A percentile compares a stretch with the other conserved stretches of the same genome.
phyloP scores from a whole-genome alignment of 495 filamentous ascomycete genomes.

The Aspergillus olivimuriae region DNA sequence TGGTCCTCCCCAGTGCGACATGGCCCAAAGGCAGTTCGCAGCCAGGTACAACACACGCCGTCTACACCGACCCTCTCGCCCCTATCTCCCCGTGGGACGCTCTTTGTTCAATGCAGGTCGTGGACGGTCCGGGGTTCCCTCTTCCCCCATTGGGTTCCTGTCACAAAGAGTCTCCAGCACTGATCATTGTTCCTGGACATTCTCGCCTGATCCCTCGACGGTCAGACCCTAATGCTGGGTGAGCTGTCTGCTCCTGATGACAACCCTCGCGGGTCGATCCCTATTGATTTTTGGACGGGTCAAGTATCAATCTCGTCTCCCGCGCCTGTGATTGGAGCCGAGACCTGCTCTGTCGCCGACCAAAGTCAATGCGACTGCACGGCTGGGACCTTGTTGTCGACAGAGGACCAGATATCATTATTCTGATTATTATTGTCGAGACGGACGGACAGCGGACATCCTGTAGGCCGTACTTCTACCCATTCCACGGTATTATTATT shows the following conservation, averaged over 20 bases:
- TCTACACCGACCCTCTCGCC: not conserved
- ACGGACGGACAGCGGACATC: no score
- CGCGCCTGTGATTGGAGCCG: slow-evolving; percentile 12
- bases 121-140: not conserved
- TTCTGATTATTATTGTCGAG: no score
- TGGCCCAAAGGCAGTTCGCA: no score
- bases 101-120: not conserved
- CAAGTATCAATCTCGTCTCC: slow-evolving; percentile 14
- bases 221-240: slow-evolving; percentile 1
- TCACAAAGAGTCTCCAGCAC: not conserved
- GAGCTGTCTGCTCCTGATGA: slow-evolving; percentile 15
- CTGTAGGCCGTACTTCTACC: no score
- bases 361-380: slow-evolving; percentile 13
- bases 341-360: slow-evolving; percentile 3
- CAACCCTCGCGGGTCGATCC: slow-evolving; percentile 11
- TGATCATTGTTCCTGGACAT: no score
- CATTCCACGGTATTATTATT: no score
- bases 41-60: not conserved
- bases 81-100: not conserved
- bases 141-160: not conserved
- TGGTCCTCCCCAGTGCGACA: no score
- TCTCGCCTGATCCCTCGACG: no score
- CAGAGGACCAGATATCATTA: slow-evolving; percentile 4
- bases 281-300: slow-evolving; percentile 19
- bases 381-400: slow-evolving; percentile 16